Conservation (phyloP, 441 rosid genomes). For the Aleurites moluccanus region DNA sequence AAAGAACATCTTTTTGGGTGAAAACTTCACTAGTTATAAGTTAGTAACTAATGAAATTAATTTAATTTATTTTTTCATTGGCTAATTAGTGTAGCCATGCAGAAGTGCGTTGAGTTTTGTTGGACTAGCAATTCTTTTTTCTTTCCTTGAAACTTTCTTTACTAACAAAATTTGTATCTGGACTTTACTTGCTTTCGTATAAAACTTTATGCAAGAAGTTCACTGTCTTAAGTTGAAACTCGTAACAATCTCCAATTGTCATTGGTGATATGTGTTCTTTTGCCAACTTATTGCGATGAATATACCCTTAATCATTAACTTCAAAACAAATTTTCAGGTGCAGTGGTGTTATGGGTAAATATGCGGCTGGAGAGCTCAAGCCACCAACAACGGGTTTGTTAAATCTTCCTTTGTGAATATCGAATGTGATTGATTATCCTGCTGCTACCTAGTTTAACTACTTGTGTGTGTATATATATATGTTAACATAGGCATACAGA, state of each 20-base stretch:
- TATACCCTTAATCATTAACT: neutral
- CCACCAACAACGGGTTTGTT: slow-evolving; percentile 86
- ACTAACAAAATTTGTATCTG: neutral
- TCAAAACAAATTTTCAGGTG: slow-evolving; percentile 56
- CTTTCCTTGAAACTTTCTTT: neutral
- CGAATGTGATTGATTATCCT: neutral
- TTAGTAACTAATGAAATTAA: neutral
- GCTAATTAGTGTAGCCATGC: neutral
- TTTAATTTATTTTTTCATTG: neutral
- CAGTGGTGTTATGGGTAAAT: slow-evolving; percentile 99
- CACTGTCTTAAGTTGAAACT: neutral
- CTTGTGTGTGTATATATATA: too few relatives aligned
- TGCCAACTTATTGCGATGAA: neutral
- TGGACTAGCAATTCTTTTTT: neutral
- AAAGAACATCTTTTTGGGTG: neutral
- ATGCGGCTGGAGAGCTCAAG: slow-evolving; percentile 98
- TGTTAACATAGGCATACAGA: too few relatives aligned
- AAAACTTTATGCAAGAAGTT: neutral
- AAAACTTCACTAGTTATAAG: neutral
- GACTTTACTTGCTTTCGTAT: neutral
- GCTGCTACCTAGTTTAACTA: neutral
- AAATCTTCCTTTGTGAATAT: neutral
- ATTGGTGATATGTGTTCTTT: neutral
- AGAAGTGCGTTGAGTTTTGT: neutral
- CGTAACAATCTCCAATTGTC: neutral